Evolutionary conservation across 768 basidiomycete species (phyloP).

Genomic region (Ephemerocybe angulata): DNA sequence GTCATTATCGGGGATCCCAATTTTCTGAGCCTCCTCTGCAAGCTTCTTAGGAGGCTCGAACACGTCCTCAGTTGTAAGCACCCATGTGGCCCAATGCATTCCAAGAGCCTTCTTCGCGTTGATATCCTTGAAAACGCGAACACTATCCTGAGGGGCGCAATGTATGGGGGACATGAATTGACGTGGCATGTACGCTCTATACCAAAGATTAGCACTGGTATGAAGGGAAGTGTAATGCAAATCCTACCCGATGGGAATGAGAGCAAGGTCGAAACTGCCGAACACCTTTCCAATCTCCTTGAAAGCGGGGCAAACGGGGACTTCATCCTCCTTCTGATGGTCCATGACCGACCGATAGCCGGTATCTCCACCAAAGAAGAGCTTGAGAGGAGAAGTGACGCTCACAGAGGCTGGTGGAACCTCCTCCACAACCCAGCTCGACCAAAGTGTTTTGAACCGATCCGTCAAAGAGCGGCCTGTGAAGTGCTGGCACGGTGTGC

Average conservation of each 20-base stretch:
- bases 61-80: constrained; percentile 51
- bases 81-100: constrained; percentile 74
- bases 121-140: constrained; percentile 62
- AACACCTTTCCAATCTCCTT: constrained; percentile 61
- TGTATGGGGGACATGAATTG: constrained; percentile 57
- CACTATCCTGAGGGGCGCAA: constrained; percentile 64
- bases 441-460: constrained; percentile 58
- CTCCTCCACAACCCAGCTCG: constrained; percentile 60
- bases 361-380: constrained; percentile 71
- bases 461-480: constrained; percentile 49
- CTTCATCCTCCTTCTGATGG: constrained; percentile 46
- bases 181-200: constrained; percentile 59
- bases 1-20: constrained; percentile 48
- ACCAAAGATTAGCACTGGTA: no score
- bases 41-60: constrained; percentile 57
- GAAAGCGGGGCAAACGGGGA: constrained; percentile 69
- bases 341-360: constrained; percentile 49
- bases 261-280: constrained; percentile 62
- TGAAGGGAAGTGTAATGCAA: neutral
- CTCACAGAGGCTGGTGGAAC: constrained; percentile 27
- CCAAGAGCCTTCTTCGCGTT: constrained; percentile 56
- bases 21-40: constrained; percentile 46
- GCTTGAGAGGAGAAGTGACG: constrained; percentile 26
- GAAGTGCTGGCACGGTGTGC: constrained; percentile 65
- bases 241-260: constrained; percentile 65